Conservation (phyloP, 1,284 basidiomycete species). For the Leucoagaricus sp. region DNA sequence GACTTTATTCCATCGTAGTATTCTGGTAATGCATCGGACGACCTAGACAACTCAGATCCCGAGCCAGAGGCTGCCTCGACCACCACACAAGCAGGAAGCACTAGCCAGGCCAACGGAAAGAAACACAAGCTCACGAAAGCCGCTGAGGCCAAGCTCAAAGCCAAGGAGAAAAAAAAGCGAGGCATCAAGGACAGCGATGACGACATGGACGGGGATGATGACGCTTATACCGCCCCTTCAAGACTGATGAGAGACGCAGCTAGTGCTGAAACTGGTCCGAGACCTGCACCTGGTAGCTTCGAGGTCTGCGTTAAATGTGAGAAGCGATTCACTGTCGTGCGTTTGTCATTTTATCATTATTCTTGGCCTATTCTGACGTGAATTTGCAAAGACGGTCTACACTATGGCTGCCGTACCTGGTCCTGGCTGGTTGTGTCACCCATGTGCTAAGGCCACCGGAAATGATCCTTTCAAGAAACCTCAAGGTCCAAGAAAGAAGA, state of each 20-base stretch:
- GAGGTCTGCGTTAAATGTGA: conserved; percentile 82
- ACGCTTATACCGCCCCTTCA: conserved; percentile 55
- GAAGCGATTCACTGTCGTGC: conserved; percentile 87
- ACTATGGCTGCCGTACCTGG: conserved; percentile 72
- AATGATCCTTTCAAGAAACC: conserved; percentile 85
- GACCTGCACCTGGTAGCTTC: conserved; percentile 77
- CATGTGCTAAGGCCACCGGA: conserved; percentile 75
- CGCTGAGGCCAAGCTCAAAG: conserved; percentile 44
- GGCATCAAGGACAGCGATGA: conserved; percentile 48
- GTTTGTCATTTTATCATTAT: conserved; percentile 30
- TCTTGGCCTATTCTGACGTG: background rate
- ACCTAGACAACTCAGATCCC: conserved; percentile 60
- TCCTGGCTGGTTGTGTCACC: conserved; percentile 79
- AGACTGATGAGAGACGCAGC: conserved; percentile 49
- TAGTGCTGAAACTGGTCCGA: too few species aligned
- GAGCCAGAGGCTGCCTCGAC: conserved; percentile 43
- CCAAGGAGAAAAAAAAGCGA: conserved; percentile 48
- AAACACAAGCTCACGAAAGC: conserved; percentile 37
- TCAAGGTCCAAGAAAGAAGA: conserved; percentile 59
- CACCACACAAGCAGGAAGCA: background rate
- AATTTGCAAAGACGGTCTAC: conserved; percentile 71
- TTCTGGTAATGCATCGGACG: conserved; percentile 28
- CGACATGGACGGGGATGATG: conserved; percentile 39
- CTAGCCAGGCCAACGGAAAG: conserved; percentile 27
- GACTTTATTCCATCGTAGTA: background rate